phyloP scores from a whole-genome alignment of 1,284 basidiomycete genomes.

The Somion occarium region DNA sequence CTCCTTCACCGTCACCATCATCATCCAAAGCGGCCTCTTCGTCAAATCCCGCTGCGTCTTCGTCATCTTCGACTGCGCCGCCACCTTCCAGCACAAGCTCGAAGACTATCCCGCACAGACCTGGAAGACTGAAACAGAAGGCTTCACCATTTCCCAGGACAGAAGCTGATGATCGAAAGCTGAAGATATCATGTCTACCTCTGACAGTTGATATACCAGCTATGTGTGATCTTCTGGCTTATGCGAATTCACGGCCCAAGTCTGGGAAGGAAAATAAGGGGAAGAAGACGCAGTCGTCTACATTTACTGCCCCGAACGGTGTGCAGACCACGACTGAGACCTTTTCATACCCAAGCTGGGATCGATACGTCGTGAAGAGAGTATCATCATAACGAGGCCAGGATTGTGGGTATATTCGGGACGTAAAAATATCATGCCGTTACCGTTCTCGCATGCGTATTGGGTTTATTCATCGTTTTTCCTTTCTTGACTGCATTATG shows the following conservation, averaged over 20 bases:
- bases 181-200: conserved; percentile 46
- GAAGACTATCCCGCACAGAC: not conserved
- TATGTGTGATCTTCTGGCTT: conserved; percentile 12
- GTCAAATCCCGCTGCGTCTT: conserved; percentile 14
- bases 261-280: not conserved
- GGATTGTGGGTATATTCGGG: no score
- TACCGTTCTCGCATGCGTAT: no score
- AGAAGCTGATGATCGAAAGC: conserved; percentile 42
- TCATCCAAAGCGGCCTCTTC: conserved; percentile 18
- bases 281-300: not conserved
- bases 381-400: no score
- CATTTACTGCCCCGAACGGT: conserved; percentile 16
- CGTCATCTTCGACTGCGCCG: conserved; percentile 16
- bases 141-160: conserved; percentile 46
- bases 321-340: conserved; percentile 41
- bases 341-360: conserved; percentile 55
- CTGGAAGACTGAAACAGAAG: conserved; percentile 27
- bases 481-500: no score
- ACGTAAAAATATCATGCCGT: no score
- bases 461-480: no score
- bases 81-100: conserved; percentile 16
- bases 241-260: not conserved
- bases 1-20: conserved; percentile 6
- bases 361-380: conserved; percentile 50
- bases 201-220: conserved; percentile 37